Conservation (phyloP, 202 grass and related monocot species). For the Setaria italica region DNA sequence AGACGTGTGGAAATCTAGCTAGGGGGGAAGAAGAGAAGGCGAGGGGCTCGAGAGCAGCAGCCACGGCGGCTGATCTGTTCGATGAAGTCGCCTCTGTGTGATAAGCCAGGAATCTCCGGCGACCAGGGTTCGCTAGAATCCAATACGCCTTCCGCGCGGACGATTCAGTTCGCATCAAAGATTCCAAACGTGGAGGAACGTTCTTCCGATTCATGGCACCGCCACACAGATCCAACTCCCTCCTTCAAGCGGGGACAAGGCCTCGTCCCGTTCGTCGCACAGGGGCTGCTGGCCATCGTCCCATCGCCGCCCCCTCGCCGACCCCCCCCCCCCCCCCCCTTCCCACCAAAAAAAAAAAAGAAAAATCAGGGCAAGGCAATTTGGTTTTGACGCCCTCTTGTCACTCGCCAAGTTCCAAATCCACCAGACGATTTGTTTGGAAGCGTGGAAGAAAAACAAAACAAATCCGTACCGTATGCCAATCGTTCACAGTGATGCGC, state of each 20-base stretch:
- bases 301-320: too few species aligned
- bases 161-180: not conserved
- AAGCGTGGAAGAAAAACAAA: not conserved
- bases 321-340: too few species aligned
- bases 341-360: too few species aligned
- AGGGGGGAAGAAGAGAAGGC: not conserved
- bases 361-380: not conserved
- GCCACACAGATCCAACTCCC: too few species aligned
- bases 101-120: not conserved
- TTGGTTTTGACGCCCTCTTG: conserved; percentile 16
- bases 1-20: too few species aligned
- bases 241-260: too few species aligned
- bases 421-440: not conserved
- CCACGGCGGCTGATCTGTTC: not conserved
- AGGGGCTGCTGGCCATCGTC: too few species aligned
- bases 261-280: too few species aligned
- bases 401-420: not conserved
- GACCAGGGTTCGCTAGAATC: not conserved
- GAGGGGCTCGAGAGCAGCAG: not conserved
- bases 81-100: not conserved
- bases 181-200: not conserved
- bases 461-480: not conserved
- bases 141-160: not conserved
- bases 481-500: not conserved
- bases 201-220: not conserved